Evolutionary conservation across 805 yeast species (phyloP).

Genomic region (Candida chauliodis): DNA sequence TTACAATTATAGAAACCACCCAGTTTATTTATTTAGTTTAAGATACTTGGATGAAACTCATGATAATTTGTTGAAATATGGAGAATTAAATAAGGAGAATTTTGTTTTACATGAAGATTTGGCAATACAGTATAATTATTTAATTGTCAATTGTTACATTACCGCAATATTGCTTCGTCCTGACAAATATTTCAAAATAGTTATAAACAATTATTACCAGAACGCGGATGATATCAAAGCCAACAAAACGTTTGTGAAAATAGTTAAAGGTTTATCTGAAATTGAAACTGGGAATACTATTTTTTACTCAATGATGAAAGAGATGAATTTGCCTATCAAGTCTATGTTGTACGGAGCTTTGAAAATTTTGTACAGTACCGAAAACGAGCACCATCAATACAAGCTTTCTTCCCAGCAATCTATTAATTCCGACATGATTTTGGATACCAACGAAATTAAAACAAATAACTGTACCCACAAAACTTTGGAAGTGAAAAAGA

Average conservation of each 20-base stretch:
- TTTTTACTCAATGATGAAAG: conserved; percentile 22
- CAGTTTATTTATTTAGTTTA: conserved; percentile 26
- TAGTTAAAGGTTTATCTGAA: conserved; percentile 29
- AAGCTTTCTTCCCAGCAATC: conserved; percentile 7
- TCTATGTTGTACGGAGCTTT: conserved; percentile 23
- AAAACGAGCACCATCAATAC: conserved; percentile 5
- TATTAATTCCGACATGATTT: conserved; percentile 11
- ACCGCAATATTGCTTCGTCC: conserved; percentile 37
- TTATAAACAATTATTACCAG: conserved; percentile 21
- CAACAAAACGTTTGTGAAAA: conserved; percentile 23
- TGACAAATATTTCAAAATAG: conserved; percentile 21
- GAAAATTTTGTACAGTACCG: conserved; percentile 20
- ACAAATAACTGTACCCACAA: conserved; percentile 4
- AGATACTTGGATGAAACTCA: conserved; percentile 31
- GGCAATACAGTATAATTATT: conserved; percentile 17
- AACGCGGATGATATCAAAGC: conserved; percentile 22
- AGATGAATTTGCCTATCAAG: conserved; percentile 22
- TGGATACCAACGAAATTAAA: conserved; percentile 4
- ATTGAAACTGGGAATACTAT: conserved; percentile 16
- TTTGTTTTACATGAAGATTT: conserved; percentile 13
- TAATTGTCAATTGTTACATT: conserved; percentile 26
- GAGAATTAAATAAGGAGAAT: conserved; percentile 12
- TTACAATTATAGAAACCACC: conserved; percentile 17
- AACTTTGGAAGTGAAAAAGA: conserved; percentile 9
- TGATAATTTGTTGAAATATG: conserved; percentile 17